Evolutionary conservation across 202 grass and related monocot species (phyloP).

Genomic region (Eragrostis tef): DNA sequence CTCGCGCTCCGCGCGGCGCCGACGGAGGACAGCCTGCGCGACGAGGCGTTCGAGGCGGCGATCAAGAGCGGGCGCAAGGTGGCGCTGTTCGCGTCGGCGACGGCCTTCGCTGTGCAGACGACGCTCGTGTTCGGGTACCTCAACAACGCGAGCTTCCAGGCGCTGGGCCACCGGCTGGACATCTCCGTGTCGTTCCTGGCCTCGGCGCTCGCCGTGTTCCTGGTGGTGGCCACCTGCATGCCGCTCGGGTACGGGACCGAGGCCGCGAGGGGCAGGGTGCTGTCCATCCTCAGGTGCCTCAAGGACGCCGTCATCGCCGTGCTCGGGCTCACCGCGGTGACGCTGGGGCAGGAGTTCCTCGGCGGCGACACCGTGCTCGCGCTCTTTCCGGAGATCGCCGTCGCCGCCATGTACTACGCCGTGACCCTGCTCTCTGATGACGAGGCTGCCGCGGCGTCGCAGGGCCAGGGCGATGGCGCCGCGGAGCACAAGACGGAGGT

Average conservation of each 20-base stretch:
- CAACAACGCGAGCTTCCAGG: slow-evolving; percentile 37
- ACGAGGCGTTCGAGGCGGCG: slow-evolving; percentile 41
- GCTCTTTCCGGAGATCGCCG: slow-evolving; percentile 49
- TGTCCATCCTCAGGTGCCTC: slow-evolving; percentile 46
- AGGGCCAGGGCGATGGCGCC: background rate
- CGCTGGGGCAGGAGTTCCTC: slow-evolving; percentile 51
- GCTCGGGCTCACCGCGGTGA: slow-evolving; percentile 41
- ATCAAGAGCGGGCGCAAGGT: slow-evolving; percentile 50
- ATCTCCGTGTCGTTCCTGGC: slow-evolving; percentile 49
- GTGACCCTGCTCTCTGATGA: slow-evolving; percentile 8
- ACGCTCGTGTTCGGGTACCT: slow-evolving; percentile 42
- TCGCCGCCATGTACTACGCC: slow-evolving; percentile 32
- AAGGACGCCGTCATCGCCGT: slow-evolving; percentile 48
- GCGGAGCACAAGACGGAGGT: slow-evolving; percentile 30
- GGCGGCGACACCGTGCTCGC: slow-evolving; percentile 43
- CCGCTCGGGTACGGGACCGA: slow-evolving; percentile 42
- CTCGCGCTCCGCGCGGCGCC: slow-evolving; percentile 42
- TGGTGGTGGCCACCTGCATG: slow-evolving; percentile 55
- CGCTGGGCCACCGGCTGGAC: slow-evolving; percentile 25
- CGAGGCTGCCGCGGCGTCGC: background rate
- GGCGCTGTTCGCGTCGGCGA: slow-evolving; percentile 31
- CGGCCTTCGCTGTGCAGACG: slow-evolving; percentile 52
- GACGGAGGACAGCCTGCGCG: slow-evolving; percentile 18
- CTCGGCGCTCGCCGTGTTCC: slow-evolving; percentile 45
- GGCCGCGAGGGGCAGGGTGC: slow-evolving; percentile 32